Percentiles rank a stretch among this genome's conserved stretches.
Evolutionary conservation across 495 filamentous ascomycete species (phyloP).

Genomic region (Tuber indicum): DNA sequence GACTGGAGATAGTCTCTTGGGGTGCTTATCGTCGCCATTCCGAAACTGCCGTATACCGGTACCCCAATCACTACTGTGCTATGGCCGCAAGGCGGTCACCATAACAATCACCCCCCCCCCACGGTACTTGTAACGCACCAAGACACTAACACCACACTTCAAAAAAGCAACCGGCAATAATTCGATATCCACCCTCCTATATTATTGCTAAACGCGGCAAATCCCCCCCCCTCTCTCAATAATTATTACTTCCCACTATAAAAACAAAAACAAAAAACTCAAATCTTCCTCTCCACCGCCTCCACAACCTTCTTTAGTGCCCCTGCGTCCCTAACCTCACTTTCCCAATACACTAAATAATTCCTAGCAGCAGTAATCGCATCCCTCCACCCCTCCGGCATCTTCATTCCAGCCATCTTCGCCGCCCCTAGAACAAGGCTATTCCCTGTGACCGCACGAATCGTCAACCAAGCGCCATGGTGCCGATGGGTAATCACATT

Average conservation of each 20-base stretch:
- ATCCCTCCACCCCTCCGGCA: conserved; percentile 28
- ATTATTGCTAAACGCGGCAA: not conserved
- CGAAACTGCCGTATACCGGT: not conserved
- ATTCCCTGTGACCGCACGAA: conserved; percentile 28
- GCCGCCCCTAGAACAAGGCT: conserved; percentile 34
- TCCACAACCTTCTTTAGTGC: conserved; percentile 25
- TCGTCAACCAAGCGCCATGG: conserved; percentile 33
- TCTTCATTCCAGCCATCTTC: conserved; percentile 24
- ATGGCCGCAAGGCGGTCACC: not conserved
- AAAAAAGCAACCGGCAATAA: not conserved
- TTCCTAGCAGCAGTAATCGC: conserved; percentile 27
- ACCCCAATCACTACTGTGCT: not conserved
- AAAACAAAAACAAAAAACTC: not conserved
- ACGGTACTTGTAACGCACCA: not conserved
- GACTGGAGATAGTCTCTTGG: not conserved
- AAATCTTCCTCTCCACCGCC: conserved; percentile 21
- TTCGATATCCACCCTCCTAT: not conserved
- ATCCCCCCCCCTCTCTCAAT: not conserved
- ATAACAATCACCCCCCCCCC: not conserved
- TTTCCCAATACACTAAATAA: conserved; percentile 30
- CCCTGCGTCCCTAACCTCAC: conserved; percentile 35
- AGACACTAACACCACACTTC: not conserved
- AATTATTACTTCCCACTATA: conserved; percentile 1
- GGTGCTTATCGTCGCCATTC: not conserved
- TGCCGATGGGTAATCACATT: conserved; percentile 37